Evolutionary conservation across 768 basidiomycete species (phyloP).

Genomic region (Tulasnella sp.): DNA sequence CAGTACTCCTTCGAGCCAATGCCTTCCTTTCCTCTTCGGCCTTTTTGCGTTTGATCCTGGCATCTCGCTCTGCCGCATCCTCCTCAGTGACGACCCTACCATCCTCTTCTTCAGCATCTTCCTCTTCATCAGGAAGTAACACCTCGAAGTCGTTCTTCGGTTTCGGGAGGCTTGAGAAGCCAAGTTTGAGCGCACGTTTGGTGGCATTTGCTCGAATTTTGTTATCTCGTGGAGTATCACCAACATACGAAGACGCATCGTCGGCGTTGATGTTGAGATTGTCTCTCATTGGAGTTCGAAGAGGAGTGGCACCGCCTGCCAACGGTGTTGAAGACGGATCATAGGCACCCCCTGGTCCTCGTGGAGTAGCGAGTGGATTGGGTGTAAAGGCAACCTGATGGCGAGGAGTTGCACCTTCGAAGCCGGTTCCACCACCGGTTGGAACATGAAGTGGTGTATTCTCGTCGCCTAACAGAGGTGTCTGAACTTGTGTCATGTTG

Average conservation of each 20-base stretch:
- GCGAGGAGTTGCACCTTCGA: slow-evolving; percentile 88
- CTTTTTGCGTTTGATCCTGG: slow-evolving; percentile 43
- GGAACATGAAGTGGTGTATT: slow-evolving; percentile 82
- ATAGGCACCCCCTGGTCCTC: slow-evolving; percentile 28
- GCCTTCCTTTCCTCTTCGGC: slow-evolving; percentile 70
- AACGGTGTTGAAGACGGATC: slow-evolving; percentile 31
- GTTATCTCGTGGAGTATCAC: slow-evolving; percentile 66
- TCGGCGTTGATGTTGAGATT: slow-evolving; percentile 75
- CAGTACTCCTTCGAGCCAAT: slow-evolving; percentile 69
- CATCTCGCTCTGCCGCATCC: slow-evolving; percentile 89
- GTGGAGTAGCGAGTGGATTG: slow-evolving; percentile 88
- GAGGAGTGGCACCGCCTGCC: slow-evolving; percentile 51
- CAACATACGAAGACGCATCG: slow-evolving; percentile 41
- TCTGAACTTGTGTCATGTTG: slow-evolving; percentile 85
- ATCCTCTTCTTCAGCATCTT: slow-evolving; percentile 27
- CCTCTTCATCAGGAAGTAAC: slow-evolving; percentile 70
- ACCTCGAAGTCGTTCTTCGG: slow-evolving; percentile 94
- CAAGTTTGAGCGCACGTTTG: slow-evolving; percentile 64
- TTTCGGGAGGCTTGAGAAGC: slow-evolving; percentile 72
- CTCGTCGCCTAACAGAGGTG: slow-evolving; percentile 90
- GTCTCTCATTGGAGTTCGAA: slow-evolving; percentile 92
- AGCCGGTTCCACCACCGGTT: slow-evolving; percentile 74
- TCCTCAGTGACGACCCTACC: slow-evolving; percentile 43
- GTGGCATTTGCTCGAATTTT: slow-evolving; percentile 46
- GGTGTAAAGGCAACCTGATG: slow-evolving; percentile 86